These are phyloP conservation scores for Russula olivacea DNA, from an alignment of 768 basidiomycete species.

Conservation along the genomic window DNA sequence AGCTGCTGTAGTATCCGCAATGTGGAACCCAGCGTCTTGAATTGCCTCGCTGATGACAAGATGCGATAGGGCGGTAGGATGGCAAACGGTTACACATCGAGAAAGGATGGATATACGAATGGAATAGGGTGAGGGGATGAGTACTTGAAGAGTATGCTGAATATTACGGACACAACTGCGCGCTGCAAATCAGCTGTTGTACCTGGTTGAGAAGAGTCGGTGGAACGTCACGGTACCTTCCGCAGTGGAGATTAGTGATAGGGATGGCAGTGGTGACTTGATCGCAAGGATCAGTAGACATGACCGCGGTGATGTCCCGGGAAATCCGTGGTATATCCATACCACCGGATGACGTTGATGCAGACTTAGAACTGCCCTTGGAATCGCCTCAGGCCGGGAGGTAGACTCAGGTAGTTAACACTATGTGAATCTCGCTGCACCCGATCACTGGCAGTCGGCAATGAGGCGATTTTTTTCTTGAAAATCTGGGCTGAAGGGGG, in stretches of 20 bases:
- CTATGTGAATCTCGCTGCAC: too few species aligned
- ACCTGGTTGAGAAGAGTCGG: not conserved
- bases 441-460: too few species aligned
- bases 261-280: slow-evolving; percentile 31
- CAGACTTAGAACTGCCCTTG: too few species aligned
- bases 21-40: slow-evolving; percentile 44
- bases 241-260: slow-evolving; percentile 48
- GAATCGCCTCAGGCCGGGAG: too few species aligned
- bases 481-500: too few species aligned
- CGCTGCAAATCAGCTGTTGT: not conserved
- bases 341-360: too few species aligned
- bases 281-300: not conserved
- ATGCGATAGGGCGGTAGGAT: slow-evolving; percentile 31
- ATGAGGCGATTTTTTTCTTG: too few species aligned
- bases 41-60: slow-evolving; percentile 35
- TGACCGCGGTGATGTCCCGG: slow-evolving; percentile 4
- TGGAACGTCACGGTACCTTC: slow-evolving; percentile 34
- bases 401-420: too few species aligned
- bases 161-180: slow-evolving; percentile 46
- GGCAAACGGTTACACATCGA: slow-evolving; percentile 41
- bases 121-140: slow-evolving; percentile 36
- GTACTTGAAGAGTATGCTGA: slow-evolving; percentile 34
- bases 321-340: not conserved
- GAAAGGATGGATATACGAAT: slow-evolving; percentile 43
- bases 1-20: slow-evolving; percentile 30